Evolutionary conservation across 2,329 filamentous ascomycete species (phyloP).

Genomic region (Microsporum canis): DNA sequence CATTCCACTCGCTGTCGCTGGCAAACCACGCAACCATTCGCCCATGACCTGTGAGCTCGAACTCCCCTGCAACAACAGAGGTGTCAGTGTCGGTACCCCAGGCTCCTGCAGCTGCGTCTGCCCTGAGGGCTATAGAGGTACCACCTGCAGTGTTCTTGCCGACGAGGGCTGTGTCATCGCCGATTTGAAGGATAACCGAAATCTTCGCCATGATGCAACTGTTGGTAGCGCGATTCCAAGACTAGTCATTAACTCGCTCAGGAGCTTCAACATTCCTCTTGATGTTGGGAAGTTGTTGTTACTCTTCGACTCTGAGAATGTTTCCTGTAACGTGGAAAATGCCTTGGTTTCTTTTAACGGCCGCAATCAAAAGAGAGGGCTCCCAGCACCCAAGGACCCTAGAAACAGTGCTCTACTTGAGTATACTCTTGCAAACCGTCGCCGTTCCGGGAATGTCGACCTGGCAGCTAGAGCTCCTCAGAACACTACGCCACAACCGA

Average conservation of each 20-base stretch:
- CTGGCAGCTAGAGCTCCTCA: background rate
- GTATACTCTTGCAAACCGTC: background rate
- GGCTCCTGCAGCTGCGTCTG: slow-evolving; percentile 76
- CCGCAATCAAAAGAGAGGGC: slow-evolving; percentile 21
- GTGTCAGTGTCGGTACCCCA: slow-evolving; percentile 58
- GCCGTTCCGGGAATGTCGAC: background rate
- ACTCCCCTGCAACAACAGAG: slow-evolving; percentile 65
- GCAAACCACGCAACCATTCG: slow-evolving; percentile 42
- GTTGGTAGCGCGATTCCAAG: slow-evolving; percentile 68
- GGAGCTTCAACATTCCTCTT: slow-evolving; percentile 66
- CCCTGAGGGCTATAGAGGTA: slow-evolving; percentile 70
- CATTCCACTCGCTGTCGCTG: slow-evolving; percentile 58
- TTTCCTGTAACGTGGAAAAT: slow-evolving; percentile 78
- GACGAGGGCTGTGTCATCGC: slow-evolving; percentile 47
- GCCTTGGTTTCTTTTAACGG: slow-evolving; percentile 76
- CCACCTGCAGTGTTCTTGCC: slow-evolving; percentile 41
- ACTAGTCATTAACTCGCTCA: slow-evolving; percentile 53
- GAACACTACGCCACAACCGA: background rate
- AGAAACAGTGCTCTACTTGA: background rate
- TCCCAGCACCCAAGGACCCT: background rate
- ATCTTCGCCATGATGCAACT: slow-evolving; percentile 54
- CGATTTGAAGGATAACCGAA: slow-evolving; percentile 28
- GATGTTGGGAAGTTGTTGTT: slow-evolving; percentile 58
- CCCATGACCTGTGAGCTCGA: slow-evolving; percentile 45
- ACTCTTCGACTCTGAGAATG: slow-evolving; percentile 60